Evolutionary conservation across 2,329 filamentous ascomycete species (phyloP), one percentile per base, ranked within the genome.

Genomic region (Penicillium sp.): DNA sequence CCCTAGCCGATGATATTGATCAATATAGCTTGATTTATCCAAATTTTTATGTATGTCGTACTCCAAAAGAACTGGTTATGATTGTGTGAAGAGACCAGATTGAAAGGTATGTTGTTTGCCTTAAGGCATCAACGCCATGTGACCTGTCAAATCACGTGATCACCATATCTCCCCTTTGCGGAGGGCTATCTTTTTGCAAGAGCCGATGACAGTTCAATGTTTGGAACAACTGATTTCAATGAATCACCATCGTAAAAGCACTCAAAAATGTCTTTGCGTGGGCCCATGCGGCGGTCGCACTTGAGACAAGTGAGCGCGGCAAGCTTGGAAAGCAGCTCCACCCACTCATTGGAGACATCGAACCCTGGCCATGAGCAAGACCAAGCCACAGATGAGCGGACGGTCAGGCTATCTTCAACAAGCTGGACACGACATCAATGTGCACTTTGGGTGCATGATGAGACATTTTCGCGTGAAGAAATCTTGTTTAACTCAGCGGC

Each of bases 401-500:
- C 57, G 6, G 56, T 65, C 26, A 61, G 67, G 13, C 47, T 65
- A 16, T 66, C 66, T 4, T 62, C 60, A 3, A 58, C 63, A 29
- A 68, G 68, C 27, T 61, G 70, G 35, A 65, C 59, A 44, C 67
- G 69, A 13, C 67, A 67, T 7, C 65, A 67, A 57, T 82, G 79
- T 62, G 77, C 76, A 2, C 69, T 84, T 13, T 83, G 80, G 79
- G 79, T 81, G 7, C 81, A 84, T 62, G 89, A 92, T 69, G 90
- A 95, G 61, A 84, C 82, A 39, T 88, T 91, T 65, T 86, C 87
- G 8, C 83, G 82, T 53, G 89, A 95, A 65, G 90, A 93, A 63
- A 86, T 94, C 41, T 79, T 94, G 19, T 81, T 95, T 66, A 94
- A 93, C 68, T 79, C 87, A 54, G 85, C 89, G 52, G 80, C 86